These are phyloP conservation scores for Sporothrix dimorphospora DNA, from an alignment of 2,329 filamentous ascomycete species.

Conservation along the genomic window DNA sequence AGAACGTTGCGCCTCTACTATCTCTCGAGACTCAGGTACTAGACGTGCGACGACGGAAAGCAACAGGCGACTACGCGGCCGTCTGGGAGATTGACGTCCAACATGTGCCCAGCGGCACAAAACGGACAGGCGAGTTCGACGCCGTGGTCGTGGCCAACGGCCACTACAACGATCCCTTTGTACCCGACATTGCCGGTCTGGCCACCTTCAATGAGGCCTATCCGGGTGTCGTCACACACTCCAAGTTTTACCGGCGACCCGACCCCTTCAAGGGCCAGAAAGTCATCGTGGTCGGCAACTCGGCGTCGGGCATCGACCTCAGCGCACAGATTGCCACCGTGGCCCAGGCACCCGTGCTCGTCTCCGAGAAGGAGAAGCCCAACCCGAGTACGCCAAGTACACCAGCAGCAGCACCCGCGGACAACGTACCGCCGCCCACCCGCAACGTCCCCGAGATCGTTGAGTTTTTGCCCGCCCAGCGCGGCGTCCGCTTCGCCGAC, in stretches of 20 bases:
- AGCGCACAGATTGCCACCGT: slow-evolving; percentile 45
- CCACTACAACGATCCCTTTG: slow-evolving; percentile 65
- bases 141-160: slow-evolving; percentile 66
- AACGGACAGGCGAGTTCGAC: slow-evolving; percentile 52
- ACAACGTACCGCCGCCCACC: not conserved
- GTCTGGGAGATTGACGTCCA: slow-evolving; percentile 40
- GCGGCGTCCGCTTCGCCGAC: slow-evolving; percentile 62
- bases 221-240: slow-evolving; percentile 63
- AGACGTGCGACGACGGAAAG: not conserved
- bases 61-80: not conserved
- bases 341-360: slow-evolving; percentile 58
- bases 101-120: slow-evolving; percentile 38
- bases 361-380: slow-evolving; percentile 23
- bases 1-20: not conserved
- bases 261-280: slow-evolving; percentile 40
- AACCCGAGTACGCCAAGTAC: slow-evolving; percentile 32
- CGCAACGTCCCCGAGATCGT: slow-evolving; percentile 49
- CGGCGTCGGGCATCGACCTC: slow-evolving; percentile 49
- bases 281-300: slow-evolving; percentile 57
- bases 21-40: not conserved
- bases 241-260: slow-evolving; percentile 67
- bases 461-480: slow-evolving; percentile 47
- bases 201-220: slow-evolving; percentile 58
- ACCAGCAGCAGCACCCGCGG: slow-evolving; percentile 34
- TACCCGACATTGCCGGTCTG: slow-evolving; percentile 64